Evolutionary conservation across 306 rosid species (phyloP).

Genomic region (Gastrolobium bilobum): DNA sequence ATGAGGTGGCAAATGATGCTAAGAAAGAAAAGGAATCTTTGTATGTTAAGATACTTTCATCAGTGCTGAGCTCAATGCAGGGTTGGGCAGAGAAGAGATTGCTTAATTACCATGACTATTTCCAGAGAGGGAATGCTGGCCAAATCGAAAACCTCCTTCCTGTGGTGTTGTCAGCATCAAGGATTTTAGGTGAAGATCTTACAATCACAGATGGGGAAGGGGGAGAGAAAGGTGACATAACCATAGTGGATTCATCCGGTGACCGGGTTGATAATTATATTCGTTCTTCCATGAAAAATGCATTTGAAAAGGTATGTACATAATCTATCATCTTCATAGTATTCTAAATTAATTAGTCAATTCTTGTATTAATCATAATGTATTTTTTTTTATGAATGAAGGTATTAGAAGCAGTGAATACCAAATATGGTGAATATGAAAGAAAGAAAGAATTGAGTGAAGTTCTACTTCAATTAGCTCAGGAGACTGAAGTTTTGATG

Average conservation of each 20-base stretch:
- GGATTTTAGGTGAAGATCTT: conserved; percentile 74
- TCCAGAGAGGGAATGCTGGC: conserved; percentile 69
- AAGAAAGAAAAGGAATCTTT: conserved; percentile 64
- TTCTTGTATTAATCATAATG: conserved; percentile 7
- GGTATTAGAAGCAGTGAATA: conserved; percentile 64
- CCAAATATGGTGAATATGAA: conserved; percentile 44
- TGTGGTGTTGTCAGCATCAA: conserved; percentile 63
- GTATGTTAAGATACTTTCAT: conserved; percentile 66
- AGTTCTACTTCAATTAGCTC: conserved; percentile 69
- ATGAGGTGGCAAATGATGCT: conserved; percentile 79
- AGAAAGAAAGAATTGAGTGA: conserved; percentile 57
- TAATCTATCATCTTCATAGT: neutral
- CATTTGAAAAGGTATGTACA: conserved; percentile 70
- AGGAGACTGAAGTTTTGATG: conserved; percentile 75
- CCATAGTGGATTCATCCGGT: conserved; percentile 62
- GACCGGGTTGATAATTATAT: conserved; percentile 76
- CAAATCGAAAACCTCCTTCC: conserved; percentile 90
- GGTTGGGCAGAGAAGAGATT: conserved; percentile 85
- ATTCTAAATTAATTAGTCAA: neutral
- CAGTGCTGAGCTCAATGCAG: conserved; percentile 70
- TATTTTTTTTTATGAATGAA: conserved; percentile 27
- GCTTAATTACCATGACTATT: conserved; percentile 84
- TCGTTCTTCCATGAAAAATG: conserved; percentile 67
- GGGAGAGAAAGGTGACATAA: conserved; percentile 50
- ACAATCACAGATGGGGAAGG: conserved; percentile 62